phyloP scores from a whole-genome alignment of 768 basidiomycete genomes.

The Pisolithus tinctorius region DNA sequence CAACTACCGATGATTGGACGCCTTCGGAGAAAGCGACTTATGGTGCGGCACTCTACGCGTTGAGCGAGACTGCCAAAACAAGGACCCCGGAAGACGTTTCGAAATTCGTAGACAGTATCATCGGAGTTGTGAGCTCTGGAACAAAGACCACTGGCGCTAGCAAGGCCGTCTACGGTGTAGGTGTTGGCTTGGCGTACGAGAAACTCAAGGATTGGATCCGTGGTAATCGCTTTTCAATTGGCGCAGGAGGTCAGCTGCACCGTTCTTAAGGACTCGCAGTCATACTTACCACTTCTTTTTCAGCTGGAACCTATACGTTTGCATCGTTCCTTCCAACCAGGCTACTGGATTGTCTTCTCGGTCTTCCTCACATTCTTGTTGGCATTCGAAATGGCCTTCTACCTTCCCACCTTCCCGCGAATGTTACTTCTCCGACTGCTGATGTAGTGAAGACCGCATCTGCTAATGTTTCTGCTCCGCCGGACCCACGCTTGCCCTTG shows the following conservation, averaged over 20 bases:
- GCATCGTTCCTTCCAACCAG: conserved; percentile 65
- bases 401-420: conserved; percentile 33
- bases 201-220: conserved; percentile 49
- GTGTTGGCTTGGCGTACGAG: conserved; percentile 34
- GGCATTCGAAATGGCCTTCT: conserved; percentile 56
- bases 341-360: conserved; percentile 59
- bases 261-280: not conserved
- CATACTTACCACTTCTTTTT: conserved; percentile 8
- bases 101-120: conserved; percentile 51
- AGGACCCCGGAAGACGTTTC: conserved; percentile 52
- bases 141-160: conserved; percentile 31
- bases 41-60: conserved; percentile 58
- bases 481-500: no score
- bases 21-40: conserved; percentile 68
- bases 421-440: conserved; percentile 15
- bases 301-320: conserved; percentile 62
- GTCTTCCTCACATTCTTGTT: conserved; percentile 59
- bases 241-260: conserved; percentile 63
- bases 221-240: conserved; percentile 65
- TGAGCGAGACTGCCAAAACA: conserved; percentile 33
- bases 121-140: conserved; percentile 55
- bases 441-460: conserved; percentile 4
- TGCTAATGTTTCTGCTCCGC: no score
- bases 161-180: conserved; percentile 37
- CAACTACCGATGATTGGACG: conserved; percentile 66